Percentiles rank a stretch among this genome's conserved stretches.
These are phyloP conservation scores for Populus hybrid DNA, from an alignment of 441 rosid genomes.

Conservation along the genomic window DNA sequence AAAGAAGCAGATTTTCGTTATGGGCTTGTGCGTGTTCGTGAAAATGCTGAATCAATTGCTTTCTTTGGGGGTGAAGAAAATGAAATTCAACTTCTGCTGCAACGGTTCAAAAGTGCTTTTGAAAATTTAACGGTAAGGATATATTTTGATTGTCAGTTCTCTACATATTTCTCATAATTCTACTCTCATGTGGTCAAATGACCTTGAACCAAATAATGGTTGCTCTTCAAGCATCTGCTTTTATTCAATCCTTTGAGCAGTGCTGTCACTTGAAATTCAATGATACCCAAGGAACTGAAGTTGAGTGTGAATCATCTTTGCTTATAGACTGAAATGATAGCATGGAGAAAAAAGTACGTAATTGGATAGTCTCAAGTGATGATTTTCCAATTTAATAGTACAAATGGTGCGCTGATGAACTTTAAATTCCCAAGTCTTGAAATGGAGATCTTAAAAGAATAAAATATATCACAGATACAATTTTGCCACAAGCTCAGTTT, in stretches of 20 bases:
- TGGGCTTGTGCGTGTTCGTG: slow-evolving; percentile 94
- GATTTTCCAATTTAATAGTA: neutral
- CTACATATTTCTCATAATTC: neutral
- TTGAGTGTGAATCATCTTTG: neutral
- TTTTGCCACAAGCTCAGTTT: neutral
- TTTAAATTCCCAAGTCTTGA: neutral
- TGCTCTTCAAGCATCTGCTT: neutral
- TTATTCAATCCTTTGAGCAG: neutral
- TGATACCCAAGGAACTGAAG: neutral
- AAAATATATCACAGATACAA: neutral
- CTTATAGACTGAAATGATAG: neutral
- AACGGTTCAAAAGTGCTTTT: slow-evolving; percentile 85
- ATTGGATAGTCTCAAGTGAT: neutral
- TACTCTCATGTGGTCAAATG: neutral
- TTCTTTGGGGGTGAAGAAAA: slow-evolving; percentile 92
- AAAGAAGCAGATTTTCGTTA: slow-evolving; percentile 97
- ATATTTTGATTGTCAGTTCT: slow-evolving; percentile 10
- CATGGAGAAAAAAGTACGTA: neutral
- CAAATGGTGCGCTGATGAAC: neutral
- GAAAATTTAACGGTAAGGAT: slow-evolving; percentile 66
- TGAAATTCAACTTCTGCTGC: slow-evolving; percentile 81
- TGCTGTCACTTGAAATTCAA: neutral
- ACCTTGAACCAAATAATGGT: neutral
- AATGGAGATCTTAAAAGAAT: neutral
- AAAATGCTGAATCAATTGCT: slow-evolving; percentile 95